Conservation (phyloP, 2,329 filamentous ascomycete genomes). For the Monosporascus sp. region DNA sequence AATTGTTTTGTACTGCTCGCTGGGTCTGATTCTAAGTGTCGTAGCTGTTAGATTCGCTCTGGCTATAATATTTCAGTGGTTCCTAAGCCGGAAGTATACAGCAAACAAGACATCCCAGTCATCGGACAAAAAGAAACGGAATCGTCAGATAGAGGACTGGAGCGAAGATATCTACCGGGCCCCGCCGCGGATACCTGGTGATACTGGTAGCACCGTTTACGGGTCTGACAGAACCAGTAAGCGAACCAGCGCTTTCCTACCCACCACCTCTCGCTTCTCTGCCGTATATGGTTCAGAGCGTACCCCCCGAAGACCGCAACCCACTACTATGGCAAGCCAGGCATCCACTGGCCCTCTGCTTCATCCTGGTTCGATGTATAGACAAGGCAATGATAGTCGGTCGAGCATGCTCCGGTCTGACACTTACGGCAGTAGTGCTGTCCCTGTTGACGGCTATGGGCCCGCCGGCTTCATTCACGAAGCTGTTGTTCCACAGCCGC, state of each 20-base stretch:
- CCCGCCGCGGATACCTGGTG: slow-evolving; percentile 72
- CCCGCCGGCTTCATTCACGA: slow-evolving; percentile 96
- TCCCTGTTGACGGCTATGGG: slow-evolving; percentile 63
- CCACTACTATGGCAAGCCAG: slow-evolving; percentile 95
- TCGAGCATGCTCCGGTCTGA: slow-evolving; percentile 61
- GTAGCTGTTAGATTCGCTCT: slow-evolving; percentile 83
- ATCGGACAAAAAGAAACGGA: slow-evolving; percentile 74
- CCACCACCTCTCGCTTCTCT: slow-evolving; percentile 91
- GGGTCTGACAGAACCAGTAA: slow-evolving; percentile 69
- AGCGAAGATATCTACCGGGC: slow-evolving; percentile 94
- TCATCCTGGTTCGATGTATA: slow-evolving; percentile 68
- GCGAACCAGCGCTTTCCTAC: slow-evolving; percentile 77
- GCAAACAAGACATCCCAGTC: slow-evolving; percentile 80
- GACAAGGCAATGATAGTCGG: slow-evolving; percentile 56
- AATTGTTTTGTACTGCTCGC: slow-evolving; percentile 89
- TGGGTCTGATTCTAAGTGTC: slow-evolving; percentile 87
- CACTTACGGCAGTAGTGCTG: slow-evolving; percentile 48
- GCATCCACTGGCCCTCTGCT: slow-evolving; percentile 67
- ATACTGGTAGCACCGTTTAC: slow-evolving; percentile 61
- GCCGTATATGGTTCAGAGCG: slow-evolving; percentile 78
- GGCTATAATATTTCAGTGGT: slow-evolving; percentile 93
- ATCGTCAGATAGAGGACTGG: slow-evolving; percentile 96
- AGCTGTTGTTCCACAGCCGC: slow-evolving; percentile 90
- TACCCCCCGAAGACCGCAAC: slow-evolving; percentile 44
- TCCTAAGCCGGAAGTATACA: slow-evolving; percentile 80